Percentiles rank a stretch among this genome's conserved stretches.
Evolutionary conservation across 83 land plant species (phyloP).

Genomic region (Diphasiastrum complanatum): DNA sequence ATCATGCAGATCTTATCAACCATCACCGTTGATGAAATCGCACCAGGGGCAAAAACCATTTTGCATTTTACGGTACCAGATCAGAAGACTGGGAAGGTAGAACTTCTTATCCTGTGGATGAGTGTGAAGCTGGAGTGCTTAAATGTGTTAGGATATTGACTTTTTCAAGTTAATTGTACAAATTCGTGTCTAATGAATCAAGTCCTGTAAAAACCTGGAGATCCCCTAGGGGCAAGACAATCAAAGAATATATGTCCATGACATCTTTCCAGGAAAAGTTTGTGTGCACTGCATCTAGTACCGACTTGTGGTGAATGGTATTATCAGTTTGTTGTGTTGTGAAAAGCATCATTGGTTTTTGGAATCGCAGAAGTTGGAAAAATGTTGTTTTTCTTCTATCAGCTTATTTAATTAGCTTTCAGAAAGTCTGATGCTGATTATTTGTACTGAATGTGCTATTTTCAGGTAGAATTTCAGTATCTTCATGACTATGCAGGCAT

Average conservation of each 20-base stretch:
- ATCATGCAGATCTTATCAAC: conserved; percentile 27
- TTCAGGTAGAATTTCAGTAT: conserved; percentile 20
- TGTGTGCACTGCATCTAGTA: not conserved
- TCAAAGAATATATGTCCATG: too few relatives aligned
- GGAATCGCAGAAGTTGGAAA: not conserved
- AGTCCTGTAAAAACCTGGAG: not conserved
- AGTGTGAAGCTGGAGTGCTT: not conserved
- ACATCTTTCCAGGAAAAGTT: too few relatives aligned
- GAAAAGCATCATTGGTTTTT: not conserved
- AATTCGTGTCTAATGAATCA: not conserved
- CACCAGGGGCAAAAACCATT: conserved; percentile 26
- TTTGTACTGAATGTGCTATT: too few relatives aligned
- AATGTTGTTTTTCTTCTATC: not conserved
- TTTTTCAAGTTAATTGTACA: not conserved
- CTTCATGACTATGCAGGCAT: conserved; percentile 11
- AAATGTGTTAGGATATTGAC: not conserved
- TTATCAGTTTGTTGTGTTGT: conserved; percentile 6
- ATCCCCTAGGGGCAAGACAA: too few relatives aligned
- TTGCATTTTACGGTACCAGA: conserved; percentile 27
- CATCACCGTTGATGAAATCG: conserved; percentile 26
- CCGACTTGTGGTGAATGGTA: not conserved
- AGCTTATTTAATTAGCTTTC: too few relatives aligned
- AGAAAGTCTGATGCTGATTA: too few relatives aligned
- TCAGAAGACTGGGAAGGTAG: conserved; percentile 40
- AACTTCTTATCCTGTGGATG: too few relatives aligned